Conservation (phyloP, 2,329 filamentous ascomycete genomes). For the Zymoseptoria pseudotritici region DNA sequence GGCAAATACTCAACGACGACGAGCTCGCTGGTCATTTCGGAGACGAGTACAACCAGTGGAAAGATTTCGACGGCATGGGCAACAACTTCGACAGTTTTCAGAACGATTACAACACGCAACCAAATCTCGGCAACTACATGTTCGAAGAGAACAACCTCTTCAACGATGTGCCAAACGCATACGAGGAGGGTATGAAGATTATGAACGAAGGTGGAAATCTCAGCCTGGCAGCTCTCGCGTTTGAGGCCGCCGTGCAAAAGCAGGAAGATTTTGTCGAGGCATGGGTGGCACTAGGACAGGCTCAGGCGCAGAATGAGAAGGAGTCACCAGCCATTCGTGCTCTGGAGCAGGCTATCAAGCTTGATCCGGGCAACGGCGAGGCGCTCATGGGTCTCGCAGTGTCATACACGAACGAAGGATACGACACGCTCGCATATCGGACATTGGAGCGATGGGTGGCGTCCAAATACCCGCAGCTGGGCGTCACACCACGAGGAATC, state of each 20-base stretch:
- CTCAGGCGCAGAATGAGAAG: constrained; percentile 98
- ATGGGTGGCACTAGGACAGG: constrained; percentile 85
- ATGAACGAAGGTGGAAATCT: constrained; percentile 91
- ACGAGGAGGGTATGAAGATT: constrained; percentile 86
- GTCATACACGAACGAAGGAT: constrained; percentile 97
- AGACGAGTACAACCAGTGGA: constrained; percentile 76
- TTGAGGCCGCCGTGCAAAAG: constrained; percentile 91
- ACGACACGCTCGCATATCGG: constrained; percentile 92
- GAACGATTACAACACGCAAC: constrained; percentile 25
- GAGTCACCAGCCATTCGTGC: constrained; percentile 92
- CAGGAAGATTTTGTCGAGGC: constrained; percentile 81
- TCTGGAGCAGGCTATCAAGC: constrained; percentile 79
- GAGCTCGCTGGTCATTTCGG: constrained; percentile 56
- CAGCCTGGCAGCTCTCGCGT: constrained; percentile 84
- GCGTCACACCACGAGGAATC: constrained; percentile 62
- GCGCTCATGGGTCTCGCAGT: constrained; percentile 94
- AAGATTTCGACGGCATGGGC: constrained; percentile 62
- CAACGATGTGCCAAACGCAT: constrained; percentile 71
- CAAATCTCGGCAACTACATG: constrained; percentile 74
- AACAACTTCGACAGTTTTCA: constrained; percentile 50
- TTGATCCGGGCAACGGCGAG: constrained; percentile 78
- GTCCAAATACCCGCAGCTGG: constrained; percentile 83
- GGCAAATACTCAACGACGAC: constrained; percentile 61
- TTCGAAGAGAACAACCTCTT: constrained; percentile 95
- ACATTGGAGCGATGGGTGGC: constrained; percentile 95